Conservation (phyloP, 805 yeast genomes). For the Brettanomyces naardenensis region DNA sequence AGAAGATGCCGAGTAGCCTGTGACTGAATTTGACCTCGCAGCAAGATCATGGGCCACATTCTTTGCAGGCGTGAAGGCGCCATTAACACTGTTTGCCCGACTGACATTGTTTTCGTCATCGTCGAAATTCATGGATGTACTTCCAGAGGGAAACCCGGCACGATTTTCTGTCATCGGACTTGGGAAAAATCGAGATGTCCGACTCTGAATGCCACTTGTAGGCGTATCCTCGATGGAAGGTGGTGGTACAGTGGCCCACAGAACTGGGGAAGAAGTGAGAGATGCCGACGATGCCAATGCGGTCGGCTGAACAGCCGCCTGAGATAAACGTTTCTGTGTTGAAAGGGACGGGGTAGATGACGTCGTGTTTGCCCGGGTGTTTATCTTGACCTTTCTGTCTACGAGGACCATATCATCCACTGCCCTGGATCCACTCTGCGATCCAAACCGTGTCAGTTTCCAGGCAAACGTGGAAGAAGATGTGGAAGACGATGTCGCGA, state of each 20-base stretch:
- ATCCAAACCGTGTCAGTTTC: neutral
- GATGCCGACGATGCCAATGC: constrained; percentile 2
- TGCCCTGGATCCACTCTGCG: neutral
- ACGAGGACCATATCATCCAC: neutral
- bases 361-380: neutral
- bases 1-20: constrained; percentile 7
- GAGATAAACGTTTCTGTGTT: no score
- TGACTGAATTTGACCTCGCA: neutral
- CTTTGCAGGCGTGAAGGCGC: no score
- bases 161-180: constrained; percentile 17
- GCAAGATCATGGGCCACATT: no score
- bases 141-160: neutral
- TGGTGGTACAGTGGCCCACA: constrained; percentile 17
- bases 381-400: constrained; percentile 1
- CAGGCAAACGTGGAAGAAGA: neutral
- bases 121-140: neutral
- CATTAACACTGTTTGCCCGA: neutral
- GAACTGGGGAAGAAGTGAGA: constrained; percentile 16
- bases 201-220: neutral
- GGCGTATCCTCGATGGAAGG: constrained; percentile 15
- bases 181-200: constrained; percentile 26
- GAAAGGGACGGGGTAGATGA: neutral
- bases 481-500: no score
- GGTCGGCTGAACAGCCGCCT: no score
- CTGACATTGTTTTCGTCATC: neutral